These are phyloP conservation scores for Ustilago crameri DNA, from an alignment of 1,284 basidiomycete genomes.

Conservation along the genomic window DNA sequence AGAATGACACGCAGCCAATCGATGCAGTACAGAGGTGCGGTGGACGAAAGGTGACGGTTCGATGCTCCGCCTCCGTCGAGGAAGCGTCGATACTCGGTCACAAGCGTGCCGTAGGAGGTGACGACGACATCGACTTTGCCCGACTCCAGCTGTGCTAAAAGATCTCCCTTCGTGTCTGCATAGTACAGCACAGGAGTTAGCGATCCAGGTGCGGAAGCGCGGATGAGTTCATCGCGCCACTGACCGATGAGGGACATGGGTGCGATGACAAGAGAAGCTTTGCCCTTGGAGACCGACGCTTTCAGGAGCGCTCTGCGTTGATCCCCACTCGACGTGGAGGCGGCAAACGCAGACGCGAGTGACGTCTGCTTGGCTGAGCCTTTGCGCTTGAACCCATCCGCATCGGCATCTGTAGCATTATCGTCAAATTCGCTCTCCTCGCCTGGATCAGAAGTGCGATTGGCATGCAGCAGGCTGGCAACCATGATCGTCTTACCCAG, in stretches of 20 bases:
- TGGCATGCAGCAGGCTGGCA: conserved; percentile 87
- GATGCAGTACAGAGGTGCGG: conserved; percentile 57
- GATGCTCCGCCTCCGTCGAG: conserved; percentile 42
- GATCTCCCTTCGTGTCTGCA: conserved; percentile 80
- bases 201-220: conserved; percentile 74
- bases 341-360: conserved; percentile 55
- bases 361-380: conserved; percentile 52
- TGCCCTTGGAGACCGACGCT: conserved; percentile 40
- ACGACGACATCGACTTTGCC: conserved; percentile 78
- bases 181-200: conserved; percentile 75
- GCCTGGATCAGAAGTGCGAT: conserved; percentile 63
- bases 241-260: conserved; percentile 90
- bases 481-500: conserved; percentile 99
- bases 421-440: conserved; percentile 43
- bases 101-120: conserved; percentile 80
- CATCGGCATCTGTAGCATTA: conserved; percentile 7
- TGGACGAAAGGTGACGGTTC: conserved; percentile 27
- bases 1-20: conserved; percentile 66
- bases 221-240: conserved; percentile 86
- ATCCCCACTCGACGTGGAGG: conserved; percentile 21
- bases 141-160: conserved; percentile 75
- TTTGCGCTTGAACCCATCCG: conserved; percentile 20
- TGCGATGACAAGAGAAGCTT: conserved; percentile 86
- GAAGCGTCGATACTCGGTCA: conserved; percentile 59
- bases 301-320: conserved; percentile 33